Evolutionary conservation across 768 basidiomycete genomes (phyloP).

Genomic region (Mycena alexandri): DNA sequence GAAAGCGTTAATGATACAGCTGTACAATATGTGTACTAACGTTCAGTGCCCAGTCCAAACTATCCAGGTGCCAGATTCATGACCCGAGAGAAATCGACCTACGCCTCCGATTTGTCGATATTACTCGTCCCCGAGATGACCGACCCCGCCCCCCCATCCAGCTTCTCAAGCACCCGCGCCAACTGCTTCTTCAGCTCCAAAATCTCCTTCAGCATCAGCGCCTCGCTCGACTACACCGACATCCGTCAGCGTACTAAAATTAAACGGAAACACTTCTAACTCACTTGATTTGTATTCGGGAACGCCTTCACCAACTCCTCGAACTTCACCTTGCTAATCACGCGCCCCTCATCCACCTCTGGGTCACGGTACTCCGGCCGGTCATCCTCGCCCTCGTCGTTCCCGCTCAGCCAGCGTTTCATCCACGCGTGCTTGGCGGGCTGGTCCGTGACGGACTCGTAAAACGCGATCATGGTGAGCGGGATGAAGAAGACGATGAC

Average conservation of each 20-base stretch:
- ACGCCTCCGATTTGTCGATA: constrained; percentile 7
- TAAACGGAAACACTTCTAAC: constrained; percentile 39
- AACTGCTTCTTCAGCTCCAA: constrained; percentile 64
- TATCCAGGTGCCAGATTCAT: not conserved
- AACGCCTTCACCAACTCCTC: constrained; percentile 76
- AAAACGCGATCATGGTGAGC: constrained; percentile 78
- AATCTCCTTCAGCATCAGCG: constrained; percentile 75
- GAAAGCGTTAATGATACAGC: constrained; percentile 6
- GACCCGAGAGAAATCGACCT: not conserved
- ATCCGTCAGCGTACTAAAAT: constrained; percentile 8
- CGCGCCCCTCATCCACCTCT: constrained; percentile 68
- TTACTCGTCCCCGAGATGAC: not conserved
- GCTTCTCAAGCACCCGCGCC: constrained; percentile 51
- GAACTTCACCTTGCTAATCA: constrained; percentile 80
- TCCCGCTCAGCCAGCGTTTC: constrained; percentile 72
- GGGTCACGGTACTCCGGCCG: constrained; percentile 70
- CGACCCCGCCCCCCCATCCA: constrained; percentile 43
- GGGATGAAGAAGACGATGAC: constrained; percentile 84
- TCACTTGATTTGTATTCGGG: constrained; percentile 79
- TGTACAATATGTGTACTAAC: constrained; percentile 15
- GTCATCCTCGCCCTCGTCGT: constrained; percentile 71
- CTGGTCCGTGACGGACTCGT: constrained; percentile 66
- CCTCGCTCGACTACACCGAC: constrained; percentile 73
- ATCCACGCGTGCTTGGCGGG: constrained; percentile 70
- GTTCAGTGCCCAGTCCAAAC: constrained; percentile 2